phyloP scores from a whole-genome alignment of 2,329 filamentous ascomycete genomes.

The Fusarium fracticaudum region DNA sequence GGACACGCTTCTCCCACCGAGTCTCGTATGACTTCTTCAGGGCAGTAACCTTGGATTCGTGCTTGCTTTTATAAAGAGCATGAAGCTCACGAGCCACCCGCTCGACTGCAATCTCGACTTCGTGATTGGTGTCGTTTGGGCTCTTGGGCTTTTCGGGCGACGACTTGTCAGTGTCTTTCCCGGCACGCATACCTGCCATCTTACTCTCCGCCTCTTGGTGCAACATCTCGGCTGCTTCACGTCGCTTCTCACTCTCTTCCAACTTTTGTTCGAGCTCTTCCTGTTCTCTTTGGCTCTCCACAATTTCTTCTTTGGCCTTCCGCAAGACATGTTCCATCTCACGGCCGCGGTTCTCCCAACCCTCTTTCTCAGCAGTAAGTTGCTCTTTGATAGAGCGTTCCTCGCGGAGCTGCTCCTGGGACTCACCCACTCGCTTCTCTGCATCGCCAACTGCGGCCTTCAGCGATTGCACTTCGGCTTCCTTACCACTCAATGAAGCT shows the following conservation, averaged over 20 bases:
- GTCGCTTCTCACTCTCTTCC: conserved; percentile 79
- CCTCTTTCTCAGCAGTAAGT: conserved; percentile 77
- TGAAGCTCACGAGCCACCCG: conserved; percentile 95
- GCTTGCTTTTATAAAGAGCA: conserved; percentile 93
- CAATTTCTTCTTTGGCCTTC: conserved; percentile 83
- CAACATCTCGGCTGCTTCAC: conserved; percentile 78
- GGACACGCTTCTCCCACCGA: conserved; percentile 88
- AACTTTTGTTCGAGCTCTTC: conserved; percentile 80
- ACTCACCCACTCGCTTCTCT: conserved; percentile 89
- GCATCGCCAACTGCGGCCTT: conserved; percentile 90
- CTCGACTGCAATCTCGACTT: conserved; percentile 87
- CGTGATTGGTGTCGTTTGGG: conserved; percentile 54
- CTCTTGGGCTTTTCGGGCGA: conserved; percentile 53
- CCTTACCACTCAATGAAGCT: conserved; percentile 89
- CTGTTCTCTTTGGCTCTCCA: conserved; percentile 79
- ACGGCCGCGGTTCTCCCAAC: conserved; percentile 84
- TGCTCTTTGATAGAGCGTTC: conserved; percentile 76
- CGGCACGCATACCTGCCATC: conserved; percentile 77
- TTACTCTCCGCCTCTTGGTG: conserved; percentile 80
- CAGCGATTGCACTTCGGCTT: conserved; percentile 87
- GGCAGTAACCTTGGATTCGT: conserved; percentile 93
- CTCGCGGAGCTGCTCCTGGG: conserved; percentile 83
- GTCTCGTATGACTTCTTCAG: conserved; percentile 87
- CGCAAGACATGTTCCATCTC: conserved; percentile 87
- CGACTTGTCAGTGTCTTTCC: conserved; percentile 56